Evolutionary conservation across 1,284 basidiomycete species (phyloP).

Genomic region (Cutaneotrichosporon cavernicola): DNA sequence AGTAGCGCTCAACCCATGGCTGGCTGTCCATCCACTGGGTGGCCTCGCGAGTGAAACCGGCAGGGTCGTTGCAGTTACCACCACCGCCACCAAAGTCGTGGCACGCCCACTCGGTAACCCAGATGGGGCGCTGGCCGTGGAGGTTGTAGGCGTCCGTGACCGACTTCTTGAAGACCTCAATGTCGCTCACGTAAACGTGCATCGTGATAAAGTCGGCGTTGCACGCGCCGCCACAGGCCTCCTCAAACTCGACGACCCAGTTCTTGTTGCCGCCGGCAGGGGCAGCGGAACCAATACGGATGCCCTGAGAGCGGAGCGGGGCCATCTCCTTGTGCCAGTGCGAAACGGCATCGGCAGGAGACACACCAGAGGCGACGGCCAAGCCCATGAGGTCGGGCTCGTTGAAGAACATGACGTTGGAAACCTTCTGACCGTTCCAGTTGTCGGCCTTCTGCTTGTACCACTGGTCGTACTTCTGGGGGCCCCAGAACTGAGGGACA

Average conservation of each 20-base stretch:
- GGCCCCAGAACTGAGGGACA: slow-evolving; percentile 11
- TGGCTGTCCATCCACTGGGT: slow-evolving; percentile 6
- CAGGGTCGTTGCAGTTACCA: background rate
- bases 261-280: background rate
- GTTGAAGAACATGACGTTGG: slow-evolving; percentile 10
- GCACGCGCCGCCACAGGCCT: background rate
- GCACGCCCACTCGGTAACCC: slow-evolving; percentile 10
- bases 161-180: background rate
- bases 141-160: slow-evolving; percentile 1
- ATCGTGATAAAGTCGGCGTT: slow-evolving; percentile 5
- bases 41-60: background rate
- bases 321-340: slow-evolving; percentile 2
- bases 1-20: slow-evolving; percentile 2
- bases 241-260: slow-evolving; percentile 5
- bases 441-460: background rate
- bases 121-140: background rate
- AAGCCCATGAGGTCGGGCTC: slow-evolving; percentile 4
- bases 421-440: background rate
- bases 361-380: background rate
- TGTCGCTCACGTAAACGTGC: slow-evolving; percentile 9
- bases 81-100: background rate
- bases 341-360: background rate
- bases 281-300: background rate
- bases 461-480: slow-evolving; percentile 1
- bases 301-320: background rate